Base-by-base conservation (phyloP, 306 rosid genomes). In the Malus fusca region DNA sequence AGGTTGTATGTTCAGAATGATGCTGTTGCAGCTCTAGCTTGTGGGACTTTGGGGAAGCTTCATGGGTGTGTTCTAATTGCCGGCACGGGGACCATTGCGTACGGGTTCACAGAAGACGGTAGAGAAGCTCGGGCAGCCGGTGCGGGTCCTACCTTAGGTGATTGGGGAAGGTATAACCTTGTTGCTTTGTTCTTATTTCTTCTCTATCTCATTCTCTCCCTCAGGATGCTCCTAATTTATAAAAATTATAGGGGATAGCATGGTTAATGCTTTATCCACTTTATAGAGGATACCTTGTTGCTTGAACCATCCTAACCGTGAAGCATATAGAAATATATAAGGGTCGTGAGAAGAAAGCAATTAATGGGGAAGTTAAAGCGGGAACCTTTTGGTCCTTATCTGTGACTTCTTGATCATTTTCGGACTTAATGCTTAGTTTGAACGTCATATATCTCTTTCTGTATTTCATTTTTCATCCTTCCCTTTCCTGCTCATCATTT, bases 1-100 rank as follows among this genome's bases (percentile, higher is more conserved):
- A 87, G 84, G 75, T 78, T 93, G 68, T 88, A 90, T 86, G 98
- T 93, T 86, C 88, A 82, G 81, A 93, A 93, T 78, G 98, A 93
- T 84, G 97, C 98, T 62, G 91, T 93, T 81, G 98, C 98, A 53
- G 98, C 98, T 74, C 84, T 93, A 59, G 91, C 98, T 11, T 90
- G 98, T 78, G 98, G 98, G 53, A 93, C 98, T 66, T 76, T 87
- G 78, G 98, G 98, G 11, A 93, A 86, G 76, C 96, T 93, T 75
- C 96, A 88, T 68, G 98, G 98, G 59, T 93, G 98, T 37, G 98
- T 94, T 79, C 71, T 94, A 71, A 94, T 94, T 85, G 96, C 98
- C 33, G 98, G 98, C 31, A 94, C 98, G 5, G 97, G 98, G 71
- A 84, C 89, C 65, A 94, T 94, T 87, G 97, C 97, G 4, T 94